Evolutionary conservation across 768 basidiomycete genomes (phyloP).

Genomic region (Polyporus arcularius): DNA sequence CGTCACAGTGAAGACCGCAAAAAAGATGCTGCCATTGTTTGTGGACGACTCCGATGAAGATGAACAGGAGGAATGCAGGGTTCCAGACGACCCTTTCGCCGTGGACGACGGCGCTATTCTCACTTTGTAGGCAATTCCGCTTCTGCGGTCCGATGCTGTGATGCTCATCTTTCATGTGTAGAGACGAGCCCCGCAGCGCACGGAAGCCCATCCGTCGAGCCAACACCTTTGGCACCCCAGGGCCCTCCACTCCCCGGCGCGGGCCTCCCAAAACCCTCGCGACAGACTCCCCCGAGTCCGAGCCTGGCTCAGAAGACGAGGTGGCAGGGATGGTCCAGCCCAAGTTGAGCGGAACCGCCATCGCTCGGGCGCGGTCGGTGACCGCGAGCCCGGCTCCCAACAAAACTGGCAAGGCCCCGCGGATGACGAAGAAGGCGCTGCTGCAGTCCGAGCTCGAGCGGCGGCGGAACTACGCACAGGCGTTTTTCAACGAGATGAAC

Average conservation of each 20-base stretch:
- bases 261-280: not conserved
- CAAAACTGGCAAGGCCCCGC: slow-evolving; percentile 20
- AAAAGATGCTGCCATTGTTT: slow-evolving; percentile 4
- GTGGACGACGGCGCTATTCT: slow-evolving; percentile 37
- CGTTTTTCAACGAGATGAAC: slow-evolving; percentile 66
- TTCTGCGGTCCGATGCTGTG: slow-evolving; percentile 31
- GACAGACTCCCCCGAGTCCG: not conserved
- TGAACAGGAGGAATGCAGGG: slow-evolving; percentile 1
- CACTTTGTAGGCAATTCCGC: slow-evolving; percentile 8
- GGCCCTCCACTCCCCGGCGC: slow-evolving; percentile 2
- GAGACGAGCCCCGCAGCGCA: slow-evolving; percentile 51
- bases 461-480: slow-evolving; percentile 53
- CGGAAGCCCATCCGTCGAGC: slow-evolving; percentile 43
- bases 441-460: slow-evolving; percentile 44
- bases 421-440: slow-evolving; percentile 42
- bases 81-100: slow-evolving; percentile 7
- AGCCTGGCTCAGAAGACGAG: not conserved
- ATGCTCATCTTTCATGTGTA: slow-evolving; percentile 14
- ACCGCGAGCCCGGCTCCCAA: not conserved
- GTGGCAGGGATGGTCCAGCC: not conserved
- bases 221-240: slow-evolving; percentile 8
- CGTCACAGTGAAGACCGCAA: not conserved
- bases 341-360: not conserved
- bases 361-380: slow-evolving; percentile 1
- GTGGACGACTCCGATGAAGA: slow-evolving; percentile 32